A percentile compares a stretch with the other conserved stretches of the same genome.
Conservation (phyloP, 345 rosid genomes). For the Toxicodendron radicans region DNA sequence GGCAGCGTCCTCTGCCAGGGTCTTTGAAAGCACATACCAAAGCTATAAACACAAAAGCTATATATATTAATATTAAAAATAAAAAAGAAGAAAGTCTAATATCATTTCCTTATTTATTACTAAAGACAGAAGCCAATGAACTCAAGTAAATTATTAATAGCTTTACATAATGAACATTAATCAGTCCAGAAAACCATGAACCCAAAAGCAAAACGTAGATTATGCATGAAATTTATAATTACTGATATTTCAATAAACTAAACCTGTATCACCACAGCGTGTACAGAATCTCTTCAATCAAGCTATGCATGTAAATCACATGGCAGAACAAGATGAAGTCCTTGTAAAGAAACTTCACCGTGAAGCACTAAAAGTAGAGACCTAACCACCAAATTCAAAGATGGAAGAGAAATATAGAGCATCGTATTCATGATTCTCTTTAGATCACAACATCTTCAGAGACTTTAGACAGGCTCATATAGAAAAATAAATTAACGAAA, state of each 20-base stretch:
- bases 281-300: background rate
- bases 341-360: background rate
- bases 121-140: too few relatives aligned
- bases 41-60: slow-evolving; percentile 36
- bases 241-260: background rate
- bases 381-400: background rate
- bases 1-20: slow-evolving; percentile 87
- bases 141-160: too few relatives aligned
- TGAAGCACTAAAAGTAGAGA: background rate
- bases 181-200: background rate
- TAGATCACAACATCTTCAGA: background rate
- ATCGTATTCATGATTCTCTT: background rate
- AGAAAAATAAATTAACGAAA: background rate
- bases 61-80: background rate
- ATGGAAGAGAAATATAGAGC: background rate
- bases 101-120: background rate
- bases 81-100: background rate
- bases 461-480: background rate
- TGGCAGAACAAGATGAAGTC: background rate
- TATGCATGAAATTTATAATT: background rate
- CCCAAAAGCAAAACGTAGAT: background rate
- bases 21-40: slow-evolving; percentile 88
- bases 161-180: too few relatives aligned
- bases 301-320: background rate
- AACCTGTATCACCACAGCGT: background rate